These are phyloP conservation scores for Wickerhamiella slavikovae DNA, from an alignment of 805 yeast species.

Conservation along the genomic window DNA sequence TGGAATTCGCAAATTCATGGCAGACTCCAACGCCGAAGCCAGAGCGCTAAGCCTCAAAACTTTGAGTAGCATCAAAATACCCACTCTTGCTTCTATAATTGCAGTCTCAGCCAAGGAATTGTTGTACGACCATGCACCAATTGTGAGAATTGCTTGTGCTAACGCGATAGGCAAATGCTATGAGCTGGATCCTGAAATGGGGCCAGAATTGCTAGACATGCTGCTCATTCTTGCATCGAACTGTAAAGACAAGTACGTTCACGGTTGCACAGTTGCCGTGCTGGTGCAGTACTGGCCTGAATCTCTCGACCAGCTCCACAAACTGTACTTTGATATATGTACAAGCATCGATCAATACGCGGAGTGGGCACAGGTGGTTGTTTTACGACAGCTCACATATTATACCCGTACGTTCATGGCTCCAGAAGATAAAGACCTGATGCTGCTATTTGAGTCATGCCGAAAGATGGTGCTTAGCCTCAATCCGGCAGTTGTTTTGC, in stretches of 20 bases:
- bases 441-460: conserved; percentile 30
- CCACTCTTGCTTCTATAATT: conserved; percentile 64
- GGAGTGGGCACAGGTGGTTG: conserved; percentile 44
- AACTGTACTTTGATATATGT: conserved; percentile 41
- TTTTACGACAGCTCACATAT: conserved; percentile 41
- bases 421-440: conserved; percentile 38
- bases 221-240: conserved; percentile 43
- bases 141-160: conserved; percentile 65
- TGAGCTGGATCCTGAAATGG: conserved; percentile 24
- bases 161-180: conserved; percentile 45
- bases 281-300: conserved; percentile 33
- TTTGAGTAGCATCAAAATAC: conserved; percentile 63
- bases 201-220: conserved; percentile 28
- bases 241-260: conserved; percentile 35
- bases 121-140: conserved; percentile 47
- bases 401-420: conserved; percentile 43
- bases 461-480: conserved; percentile 27
- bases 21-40: conserved; percentile 44
- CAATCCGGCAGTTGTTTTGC: conserved; percentile 40
- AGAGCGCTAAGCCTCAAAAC: conserved; percentile 61
- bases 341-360: conserved; percentile 32
- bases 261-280: conserved; percentile 45
- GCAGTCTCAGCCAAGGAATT: conserved; percentile 51
- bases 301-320: conserved; percentile 47
- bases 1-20: conserved; percentile 67